phyloP scores from a whole-genome alignment of 1,284 basidiomycete species.

The Leccinum solheimii region DNA sequence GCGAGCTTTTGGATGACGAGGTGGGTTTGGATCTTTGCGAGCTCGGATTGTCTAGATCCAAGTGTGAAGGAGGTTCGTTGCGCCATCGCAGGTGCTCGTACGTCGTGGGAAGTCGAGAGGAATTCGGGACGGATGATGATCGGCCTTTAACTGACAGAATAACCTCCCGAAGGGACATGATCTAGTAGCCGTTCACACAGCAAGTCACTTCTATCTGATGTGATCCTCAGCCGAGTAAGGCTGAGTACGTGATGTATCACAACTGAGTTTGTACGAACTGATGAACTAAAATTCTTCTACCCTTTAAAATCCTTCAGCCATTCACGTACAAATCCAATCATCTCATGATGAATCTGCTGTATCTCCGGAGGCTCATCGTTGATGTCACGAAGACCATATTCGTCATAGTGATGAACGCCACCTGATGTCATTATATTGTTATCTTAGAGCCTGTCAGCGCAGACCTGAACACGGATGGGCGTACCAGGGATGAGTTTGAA shows the following conservation, averaged over 20 bases:
- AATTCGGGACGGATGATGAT: neutral
- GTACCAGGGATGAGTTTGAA: slow-evolving; percentile 88
- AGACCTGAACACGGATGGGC: slow-evolving; percentile 24
- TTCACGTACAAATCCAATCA: slow-evolving; percentile 75
- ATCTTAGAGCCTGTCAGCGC: slow-evolving; percentile 3
- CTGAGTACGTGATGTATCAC: neutral
- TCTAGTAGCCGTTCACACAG: neutral
- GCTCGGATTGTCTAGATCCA: slow-evolving; percentile 83
- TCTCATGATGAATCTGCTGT: slow-evolving; percentile 76
- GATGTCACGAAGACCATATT: slow-evolving; percentile 74
- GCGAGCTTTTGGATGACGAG: slow-evolving; percentile 64
- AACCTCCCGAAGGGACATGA: neutral
- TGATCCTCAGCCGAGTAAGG: neutral
- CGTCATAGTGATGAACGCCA: slow-evolving; percentile 90
- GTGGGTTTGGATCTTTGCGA: slow-evolving; percentile 87
- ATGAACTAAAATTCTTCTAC: slow-evolving; percentile 7
- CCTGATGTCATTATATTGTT: slow-evolving; percentile 40
- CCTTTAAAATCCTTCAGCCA: slow-evolving; percentile 74
- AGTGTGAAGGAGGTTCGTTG: slow-evolving; percentile 52
- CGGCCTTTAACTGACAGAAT: neutral
- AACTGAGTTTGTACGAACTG: neutral
- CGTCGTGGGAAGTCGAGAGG: neutral
- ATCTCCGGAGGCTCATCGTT: slow-evolving; percentile 78
- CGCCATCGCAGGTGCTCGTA: slow-evolving; percentile 16
- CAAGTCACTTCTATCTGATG: neutral